Evolutionary conservation across 176 grass and related monocot genomes (phyloP), one percentile per base, ranked within the genome.

Genomic region (Oryza punctata): DNA sequence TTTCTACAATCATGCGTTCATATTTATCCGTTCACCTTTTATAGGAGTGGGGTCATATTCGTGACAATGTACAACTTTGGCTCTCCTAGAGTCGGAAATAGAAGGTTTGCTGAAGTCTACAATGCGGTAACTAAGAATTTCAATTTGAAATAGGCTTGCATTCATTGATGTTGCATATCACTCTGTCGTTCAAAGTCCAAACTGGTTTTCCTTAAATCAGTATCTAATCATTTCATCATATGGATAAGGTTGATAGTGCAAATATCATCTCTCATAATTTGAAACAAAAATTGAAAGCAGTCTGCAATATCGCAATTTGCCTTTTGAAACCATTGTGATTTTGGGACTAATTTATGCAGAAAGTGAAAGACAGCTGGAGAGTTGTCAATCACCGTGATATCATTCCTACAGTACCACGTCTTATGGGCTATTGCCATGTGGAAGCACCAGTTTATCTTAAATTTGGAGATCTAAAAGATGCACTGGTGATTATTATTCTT

Each of bases 401-500:
- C 69, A 94, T 98, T 87, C 92, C 96, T 82, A 93, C 96, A 27
- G 96, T 98, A 6, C 96, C 92, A 78, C 96, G 92, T 77, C 91
- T 95, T 72, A 95, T 98, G 96, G 96, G 96, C 33, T 98, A 98
- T 82, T 98, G 95, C 80, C 95, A 98, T 86, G 95, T 98, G 80
- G 89, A 91, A 75, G 72, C 91, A 84, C 95, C 95, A 26, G 71
- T 98, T 87, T 98, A 98, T 93, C 95, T 98, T 78, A 74, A 90
- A 86, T 83, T 81, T 87, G 82, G 91, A 79, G 75, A 91, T 86
- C 52, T 93, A 38, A 87, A 91, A 82, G 82, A 94, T 30, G 69
- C 84, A 79, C 44, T 84, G 88, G 95, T 98, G 63, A 75, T 47
- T 84, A 67, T 0, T 78, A 28, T 41, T 67, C 23, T 63, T 52